phyloP scores from a whole-genome alignment of 1,284 basidiomycete genomes.

The Rhodotorula mucilaginosa region DNA sequence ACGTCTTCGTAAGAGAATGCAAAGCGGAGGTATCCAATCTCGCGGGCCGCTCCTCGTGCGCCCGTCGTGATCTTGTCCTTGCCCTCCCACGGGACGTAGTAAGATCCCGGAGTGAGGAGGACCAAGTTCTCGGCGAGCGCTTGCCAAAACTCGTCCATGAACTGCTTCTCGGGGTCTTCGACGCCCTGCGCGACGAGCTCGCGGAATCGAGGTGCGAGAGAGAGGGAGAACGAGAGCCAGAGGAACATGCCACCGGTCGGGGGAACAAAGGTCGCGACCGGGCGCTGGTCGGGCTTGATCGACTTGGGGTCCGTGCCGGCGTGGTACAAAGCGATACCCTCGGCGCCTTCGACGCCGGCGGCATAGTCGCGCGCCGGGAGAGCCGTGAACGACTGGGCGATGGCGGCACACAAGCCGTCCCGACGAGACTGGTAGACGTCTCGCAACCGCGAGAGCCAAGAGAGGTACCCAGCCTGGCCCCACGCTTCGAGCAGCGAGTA shows the following conservation, averaged over 20 bases:
- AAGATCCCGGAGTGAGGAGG: constrained; percentile 21
- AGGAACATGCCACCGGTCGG: constrained; percentile 38
- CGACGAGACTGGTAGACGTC: constrained; percentile 59
- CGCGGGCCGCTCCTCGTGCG: constrained; percentile 1
- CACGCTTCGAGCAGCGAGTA: constrained; percentile 9
- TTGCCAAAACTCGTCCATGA: constrained; percentile 60
- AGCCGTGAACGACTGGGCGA: constrained; percentile 43
- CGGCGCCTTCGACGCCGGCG: constrained; percentile 8
- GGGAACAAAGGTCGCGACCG: constrained; percentile 32
- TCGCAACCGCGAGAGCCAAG: constrained; percentile 66
- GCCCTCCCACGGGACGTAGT: constrained; percentile 20
- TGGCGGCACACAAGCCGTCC: constrained; percentile 60
- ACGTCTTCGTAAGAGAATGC: constrained; percentile 20
- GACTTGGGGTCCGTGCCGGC: background rate
- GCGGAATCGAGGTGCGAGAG: constrained; percentile 58
- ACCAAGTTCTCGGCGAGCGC: constrained; percentile 33
- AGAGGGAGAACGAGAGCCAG: constrained; percentile 52
- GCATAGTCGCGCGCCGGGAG: constrained; percentile 13
- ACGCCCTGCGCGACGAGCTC: constrained; percentile 48
- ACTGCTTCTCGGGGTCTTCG: constrained; percentile 49
- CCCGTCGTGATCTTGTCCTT: constrained; percentile 10
- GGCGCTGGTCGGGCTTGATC: constrained; percentile 9
- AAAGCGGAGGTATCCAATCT: constrained; percentile 21
- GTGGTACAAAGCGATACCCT: constrained; percentile 22
- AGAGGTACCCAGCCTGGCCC: constrained; percentile 64